Conservation (phyloP, 2,329 filamentous ascomycete genomes). For the Blastomyces gilchristii region DNA sequence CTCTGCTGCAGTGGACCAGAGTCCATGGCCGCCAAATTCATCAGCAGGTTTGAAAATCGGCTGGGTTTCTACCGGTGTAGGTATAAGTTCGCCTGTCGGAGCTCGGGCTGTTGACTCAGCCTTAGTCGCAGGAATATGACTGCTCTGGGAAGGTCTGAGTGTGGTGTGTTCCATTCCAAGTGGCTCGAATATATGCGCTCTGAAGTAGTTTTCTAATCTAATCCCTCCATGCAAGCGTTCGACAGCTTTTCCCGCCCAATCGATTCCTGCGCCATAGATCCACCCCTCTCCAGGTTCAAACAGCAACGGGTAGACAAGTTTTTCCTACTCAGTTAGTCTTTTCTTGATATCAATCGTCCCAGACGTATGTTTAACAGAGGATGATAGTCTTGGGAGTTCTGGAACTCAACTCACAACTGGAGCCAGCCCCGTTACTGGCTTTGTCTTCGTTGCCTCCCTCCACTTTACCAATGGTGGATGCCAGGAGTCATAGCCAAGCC, state of each 20-base stretch:
- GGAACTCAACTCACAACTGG: slow-evolving; percentile 29
- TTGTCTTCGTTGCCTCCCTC: not conserved
- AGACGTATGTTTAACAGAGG: slow-evolving; percentile 3
- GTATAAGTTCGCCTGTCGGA: not conserved
- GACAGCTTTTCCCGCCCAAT: slow-evolving; percentile 43
- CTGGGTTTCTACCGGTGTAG: not conserved
- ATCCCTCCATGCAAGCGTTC: slow-evolving; percentile 6
- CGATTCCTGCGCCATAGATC: slow-evolving; percentile 40
- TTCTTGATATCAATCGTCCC: not conserved
- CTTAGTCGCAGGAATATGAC: not conserved
- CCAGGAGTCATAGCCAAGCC: slow-evolving; percentile 7
- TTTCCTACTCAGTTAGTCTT: slow-evolving; percentile 6
- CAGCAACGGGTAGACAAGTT: slow-evolving; percentile 28
- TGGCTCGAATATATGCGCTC: slow-evolving; percentile 8
- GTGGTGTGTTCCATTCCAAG: slow-evolving; percentile 8
- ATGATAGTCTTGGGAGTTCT: too few species aligned
- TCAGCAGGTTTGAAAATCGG: slow-evolving; percentile 19
- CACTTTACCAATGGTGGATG: not conserved
- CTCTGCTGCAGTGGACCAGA: slow-evolving; percentile 26
- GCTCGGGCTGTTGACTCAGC: not conserved
- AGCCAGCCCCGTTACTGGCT: slow-evolving; percentile 17
- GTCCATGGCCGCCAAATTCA: slow-evolving; percentile 39
- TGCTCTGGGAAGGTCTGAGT: not conserved
- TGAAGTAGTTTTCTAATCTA: slow-evolving; percentile 6
- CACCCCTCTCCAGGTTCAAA: slow-evolving; percentile 44